Percentiles rank a stretch among this genome's conserved stretches.
phyloP scores from a whole-genome alignment of 2,329 filamentous ascomycete species.

The Beauveria sp. region DNA sequence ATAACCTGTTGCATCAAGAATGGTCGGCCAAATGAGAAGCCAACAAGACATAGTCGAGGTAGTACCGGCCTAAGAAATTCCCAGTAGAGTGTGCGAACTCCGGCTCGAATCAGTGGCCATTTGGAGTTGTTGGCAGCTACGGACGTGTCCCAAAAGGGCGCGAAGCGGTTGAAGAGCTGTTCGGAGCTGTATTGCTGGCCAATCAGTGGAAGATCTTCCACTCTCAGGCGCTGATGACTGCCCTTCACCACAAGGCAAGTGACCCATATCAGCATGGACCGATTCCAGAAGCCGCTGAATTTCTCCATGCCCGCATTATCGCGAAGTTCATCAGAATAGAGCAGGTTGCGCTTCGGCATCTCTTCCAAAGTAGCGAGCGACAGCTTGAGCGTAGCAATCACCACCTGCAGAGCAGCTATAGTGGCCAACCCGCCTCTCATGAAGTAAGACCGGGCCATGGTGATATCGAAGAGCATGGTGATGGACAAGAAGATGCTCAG shows the following conservation, averaged over 20 bases:
- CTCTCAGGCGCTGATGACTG: neutral
- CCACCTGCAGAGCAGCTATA: constrained; percentile 21
- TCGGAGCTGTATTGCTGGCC: neutral
- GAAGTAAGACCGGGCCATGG: constrained; percentile 25
- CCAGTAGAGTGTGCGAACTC: neutral
- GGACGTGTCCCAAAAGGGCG: neutral
- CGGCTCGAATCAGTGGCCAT: neutral
- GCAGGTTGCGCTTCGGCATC: constrained; percentile 17
- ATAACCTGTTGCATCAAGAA: constrained; percentile 3
- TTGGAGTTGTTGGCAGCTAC: neutral
- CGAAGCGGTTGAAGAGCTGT: neutral
- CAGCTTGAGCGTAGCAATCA: constrained; percentile 20
- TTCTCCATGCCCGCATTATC: constrained; percentile 15
- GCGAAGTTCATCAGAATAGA: neutral
- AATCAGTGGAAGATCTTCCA: neutral
- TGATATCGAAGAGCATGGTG: constrained; percentile 26
- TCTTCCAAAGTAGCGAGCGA: constrained; percentile 25
- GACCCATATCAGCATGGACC: neutral
- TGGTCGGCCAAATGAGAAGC: constrained; percentile 1
- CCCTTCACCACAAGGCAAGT: neutral
- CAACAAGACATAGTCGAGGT: neutral
- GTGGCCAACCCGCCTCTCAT: constrained; percentile 18
- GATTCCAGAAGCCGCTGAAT: constrained; percentile 14
- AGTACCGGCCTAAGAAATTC: neutral
- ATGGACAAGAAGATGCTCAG: constrained; percentile 25